Base-by-base conservation (phyloP, 1,284 basidiomycete genomes). In the Papiliotrema flavescens region DNA sequence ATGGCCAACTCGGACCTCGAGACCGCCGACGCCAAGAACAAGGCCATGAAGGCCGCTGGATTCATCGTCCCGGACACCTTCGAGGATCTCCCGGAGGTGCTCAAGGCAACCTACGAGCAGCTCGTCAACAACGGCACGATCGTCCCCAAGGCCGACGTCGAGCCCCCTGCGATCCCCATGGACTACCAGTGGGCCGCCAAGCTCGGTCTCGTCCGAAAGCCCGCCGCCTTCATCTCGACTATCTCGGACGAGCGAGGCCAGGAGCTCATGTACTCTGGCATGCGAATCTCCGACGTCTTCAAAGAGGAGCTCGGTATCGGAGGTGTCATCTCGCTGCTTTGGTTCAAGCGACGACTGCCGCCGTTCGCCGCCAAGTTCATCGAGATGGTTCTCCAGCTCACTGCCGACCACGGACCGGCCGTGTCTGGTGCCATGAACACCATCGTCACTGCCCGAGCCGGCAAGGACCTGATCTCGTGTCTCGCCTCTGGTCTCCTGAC, bases 141-240 rank as follows among this genome's bases (percentile, higher is more conserved):
- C 76, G 77, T 80, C 47, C 87, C 86, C 64, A 82, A 85, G 80
- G 66, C 80, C 49, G 95, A 98, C 81, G 81, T 86, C 55, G 89
- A 93, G 40, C 92, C 94, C 32, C 95, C 95, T 22, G 86, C 90
- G 62, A 98, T 98, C 75, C 95, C 95, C 26, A 95, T 98, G 90
- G 95, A 98, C 81, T 98, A 98, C 88, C 96, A 98, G 82, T 98
- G 95, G 95, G 95, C 95, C 43, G 87, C 90, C 66, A 95, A 98
- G 80, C 87, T 98, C 56, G 95, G 95, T 56, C 87, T 98, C 76
- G 94, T 98, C 77, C 88, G 95, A 74, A 98, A 98, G 81, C 95
- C 95, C 40, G 94, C 95, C 43, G 93, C 95, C 14, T 98, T 98
- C 83, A 98, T 98, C 81, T 97, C 94, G 51, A 98, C 96, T 65